A percentile compares a stretch with the other conserved stretches of the same genome.
These are phyloP conservation scores for Amanita subjunquillea DNA, from an alignment of 768 basidiomycete species.

Conservation along the genomic window DNA sequence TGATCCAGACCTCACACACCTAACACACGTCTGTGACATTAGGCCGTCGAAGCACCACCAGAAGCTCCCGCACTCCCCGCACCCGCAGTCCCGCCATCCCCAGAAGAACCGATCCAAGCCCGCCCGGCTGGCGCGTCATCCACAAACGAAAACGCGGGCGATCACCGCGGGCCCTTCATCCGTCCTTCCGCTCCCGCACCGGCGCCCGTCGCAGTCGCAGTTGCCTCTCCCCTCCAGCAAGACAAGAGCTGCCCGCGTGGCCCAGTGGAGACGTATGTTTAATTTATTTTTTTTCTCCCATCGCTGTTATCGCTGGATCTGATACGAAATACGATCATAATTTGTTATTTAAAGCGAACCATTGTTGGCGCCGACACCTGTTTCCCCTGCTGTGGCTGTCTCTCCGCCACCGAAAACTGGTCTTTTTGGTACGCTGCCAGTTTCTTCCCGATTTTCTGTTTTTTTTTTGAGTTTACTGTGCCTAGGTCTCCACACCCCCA, in stretches of 20 bases:
- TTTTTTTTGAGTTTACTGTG: background rate
- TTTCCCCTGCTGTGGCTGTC: conserved; percentile 22
- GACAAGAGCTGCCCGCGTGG: conserved; percentile 61
- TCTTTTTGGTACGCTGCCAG: conserved; percentile 43
- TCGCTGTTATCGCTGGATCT: background rate
- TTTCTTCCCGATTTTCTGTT: background rate
- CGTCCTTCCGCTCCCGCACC: conserved; percentile 27
- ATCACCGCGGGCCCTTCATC: conserved; percentile 29
- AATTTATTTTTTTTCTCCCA: background rate
- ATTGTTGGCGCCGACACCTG: conserved; percentile 38
- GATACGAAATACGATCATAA: background rate
- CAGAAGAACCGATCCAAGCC: conserved; percentile 42
- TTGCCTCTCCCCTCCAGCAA: conserved; percentile 31
- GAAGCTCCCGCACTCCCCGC: conserved; percentile 19
- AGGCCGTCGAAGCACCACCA: conserved; percentile 26
- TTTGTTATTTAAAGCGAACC: conserved; percentile 42
- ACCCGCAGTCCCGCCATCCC: conserved; percentile 35
- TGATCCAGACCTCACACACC: background rate
- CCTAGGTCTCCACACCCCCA: conserved; percentile 34
- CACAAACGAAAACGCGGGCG: conserved; percentile 45
- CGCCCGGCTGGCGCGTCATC: conserved; percentile 66
- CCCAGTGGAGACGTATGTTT: conserved; percentile 72
- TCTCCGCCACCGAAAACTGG: conserved; percentile 47
- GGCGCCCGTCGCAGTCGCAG: conserved; percentile 26
- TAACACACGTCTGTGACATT: conserved; percentile 4